Evolutionary conservation across 352 stramenopile species (phyloP).

Genomic region (Ophiocytium majus): DNA sequence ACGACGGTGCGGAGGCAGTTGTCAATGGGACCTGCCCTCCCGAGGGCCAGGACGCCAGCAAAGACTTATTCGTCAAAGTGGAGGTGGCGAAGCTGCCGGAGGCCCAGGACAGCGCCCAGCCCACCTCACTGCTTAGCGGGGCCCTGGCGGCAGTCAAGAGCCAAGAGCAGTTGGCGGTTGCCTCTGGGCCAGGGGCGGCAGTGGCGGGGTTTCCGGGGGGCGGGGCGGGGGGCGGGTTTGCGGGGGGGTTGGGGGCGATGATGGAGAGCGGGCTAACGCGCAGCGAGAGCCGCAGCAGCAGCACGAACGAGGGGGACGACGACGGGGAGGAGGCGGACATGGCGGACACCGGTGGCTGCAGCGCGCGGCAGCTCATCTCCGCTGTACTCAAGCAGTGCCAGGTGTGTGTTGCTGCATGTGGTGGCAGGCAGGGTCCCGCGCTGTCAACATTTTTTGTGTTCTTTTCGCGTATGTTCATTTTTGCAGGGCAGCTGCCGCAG

Average conservation of each 20-base stretch:
- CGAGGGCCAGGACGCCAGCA: constrained; percentile 24
- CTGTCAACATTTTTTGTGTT: no score
- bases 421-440: no score
- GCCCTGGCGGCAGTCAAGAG: constrained; percentile 10
- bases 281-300: background rate
- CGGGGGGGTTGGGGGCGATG: background rate
- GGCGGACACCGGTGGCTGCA: constrained; percentile 13
- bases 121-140: constrained; percentile 2
- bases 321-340: constrained; percentile 14
- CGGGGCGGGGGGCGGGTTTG: background rate
- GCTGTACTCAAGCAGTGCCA: constrained; percentile 20
- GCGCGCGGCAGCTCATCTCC: constrained; percentile 5
- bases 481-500: no score
- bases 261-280: background rate
- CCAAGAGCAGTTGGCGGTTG: background rate
- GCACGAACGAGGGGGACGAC: background rate
- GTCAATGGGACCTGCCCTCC: constrained; percentile 31
- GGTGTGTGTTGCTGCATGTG: no score
- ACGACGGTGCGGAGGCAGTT: constrained; percentile 43
- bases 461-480: no score
- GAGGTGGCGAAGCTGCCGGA: constrained; percentile 32
- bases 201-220: no score
- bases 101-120: background rate
- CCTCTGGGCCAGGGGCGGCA: no score
- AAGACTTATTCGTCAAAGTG: constrained; percentile 51